Conservation (phyloP, 768 basidiomycete genomes). For the Xerocomellus amylosporus region DNA sequence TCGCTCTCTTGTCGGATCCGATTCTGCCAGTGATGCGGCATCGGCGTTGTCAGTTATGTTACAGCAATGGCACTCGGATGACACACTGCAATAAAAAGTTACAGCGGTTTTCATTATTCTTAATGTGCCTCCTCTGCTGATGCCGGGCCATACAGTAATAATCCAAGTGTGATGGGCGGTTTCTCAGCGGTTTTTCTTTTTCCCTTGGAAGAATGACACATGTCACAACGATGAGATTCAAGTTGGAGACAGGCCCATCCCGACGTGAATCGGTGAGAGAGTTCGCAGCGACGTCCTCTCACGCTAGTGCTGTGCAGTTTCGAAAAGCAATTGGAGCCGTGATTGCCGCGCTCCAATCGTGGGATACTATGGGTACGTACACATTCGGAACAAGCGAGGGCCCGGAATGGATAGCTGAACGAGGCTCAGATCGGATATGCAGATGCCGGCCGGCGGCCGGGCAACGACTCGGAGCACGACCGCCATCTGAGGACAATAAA, state of each 20-base stretch:
- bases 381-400: neutral
- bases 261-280: neutral
- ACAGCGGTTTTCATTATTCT: no score
- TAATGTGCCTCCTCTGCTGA: neutral
- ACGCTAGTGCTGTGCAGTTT: no score
- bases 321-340: no score
- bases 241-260: neutral
- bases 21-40: no score
- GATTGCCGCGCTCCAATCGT: neutral
- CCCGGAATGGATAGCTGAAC: neutral
- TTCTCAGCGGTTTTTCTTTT: conserved; percentile 5
- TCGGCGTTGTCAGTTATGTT: neutral
- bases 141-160: no score
- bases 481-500: no score
- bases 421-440: neutral
- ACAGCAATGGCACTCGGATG: no score
- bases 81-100: neutral
- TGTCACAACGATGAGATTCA: neutral
- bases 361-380: neutral
- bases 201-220: neutral
- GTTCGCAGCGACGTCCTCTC: neutral
- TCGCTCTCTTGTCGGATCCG: neutral
- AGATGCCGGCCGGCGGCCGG: neutral
- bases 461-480: no score
- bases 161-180: neutral